Conservation (phyloP, 2,329 filamentous ascomycete species). For the Exserohilum turcica region DNA sequence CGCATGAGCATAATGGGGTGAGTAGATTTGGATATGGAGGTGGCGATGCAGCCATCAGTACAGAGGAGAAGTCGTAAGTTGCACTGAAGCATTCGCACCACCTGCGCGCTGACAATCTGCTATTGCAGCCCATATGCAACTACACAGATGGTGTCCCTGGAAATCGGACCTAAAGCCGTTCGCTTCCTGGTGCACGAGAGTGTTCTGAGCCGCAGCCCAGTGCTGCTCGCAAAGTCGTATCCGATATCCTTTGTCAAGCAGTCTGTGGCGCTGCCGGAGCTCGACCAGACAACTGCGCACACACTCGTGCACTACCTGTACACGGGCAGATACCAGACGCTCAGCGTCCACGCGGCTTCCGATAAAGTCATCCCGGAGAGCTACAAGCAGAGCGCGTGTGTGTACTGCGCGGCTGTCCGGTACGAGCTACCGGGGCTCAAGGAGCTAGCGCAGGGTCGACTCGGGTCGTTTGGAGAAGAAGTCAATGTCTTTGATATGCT, state of each 20-base stretch:
- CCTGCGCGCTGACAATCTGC: not conserved
- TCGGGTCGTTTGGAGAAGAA: constrained; percentile 22
- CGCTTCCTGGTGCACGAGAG: constrained; percentile 33
- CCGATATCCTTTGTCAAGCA: constrained; percentile 17
- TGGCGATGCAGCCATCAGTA: not conserved
- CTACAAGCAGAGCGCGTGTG: constrained; percentile 29
- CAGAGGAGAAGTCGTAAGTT: constrained; percentile 9
- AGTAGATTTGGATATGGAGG: not conserved
- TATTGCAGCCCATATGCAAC: constrained; percentile 26
- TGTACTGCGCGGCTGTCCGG: constrained; percentile 35
- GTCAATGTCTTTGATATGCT: constrained; percentile 32
- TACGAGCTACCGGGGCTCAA: constrained; percentile 34
- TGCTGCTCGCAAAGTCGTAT: constrained; percentile 21
- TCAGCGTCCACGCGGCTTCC: constrained; percentile 2
- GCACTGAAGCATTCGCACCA: fast-evolving
- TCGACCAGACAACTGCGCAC: constrained; percentile 32
- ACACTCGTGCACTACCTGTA: constrained; percentile 35
- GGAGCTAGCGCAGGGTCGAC: constrained; percentile 29
- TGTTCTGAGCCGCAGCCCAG: constrained; percentile 30
- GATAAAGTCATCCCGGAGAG: constrained; percentile 6
- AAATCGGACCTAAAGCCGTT: constrained; percentile 24
- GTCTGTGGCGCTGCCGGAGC: constrained; percentile 27
- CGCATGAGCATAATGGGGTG: not conserved
- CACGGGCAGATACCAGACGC: constrained; percentile 27
- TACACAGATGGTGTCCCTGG: constrained; percentile 23